These are phyloP conservation scores for Balakata baccata DNA, from an alignment of 345 rosid genomes.

Conservation along the genomic window DNA sequence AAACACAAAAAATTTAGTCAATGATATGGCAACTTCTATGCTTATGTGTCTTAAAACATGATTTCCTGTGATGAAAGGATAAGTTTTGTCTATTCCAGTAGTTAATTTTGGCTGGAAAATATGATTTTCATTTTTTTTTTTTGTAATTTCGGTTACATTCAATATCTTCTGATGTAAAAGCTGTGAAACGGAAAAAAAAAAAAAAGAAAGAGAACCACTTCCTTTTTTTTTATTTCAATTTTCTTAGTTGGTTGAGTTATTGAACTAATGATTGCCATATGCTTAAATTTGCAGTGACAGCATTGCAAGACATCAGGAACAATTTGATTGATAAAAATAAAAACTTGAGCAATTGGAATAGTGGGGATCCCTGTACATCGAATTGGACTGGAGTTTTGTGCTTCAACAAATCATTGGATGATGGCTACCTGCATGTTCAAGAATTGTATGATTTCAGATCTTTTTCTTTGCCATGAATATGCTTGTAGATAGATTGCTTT, in stretches of 20 bases:
- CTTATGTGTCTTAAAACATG: background rate
- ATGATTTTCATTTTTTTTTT: background rate
- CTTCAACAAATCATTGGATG: constrained; percentile 45
- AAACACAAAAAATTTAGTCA: background rate
- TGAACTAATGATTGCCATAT: constrained; percentile 1
- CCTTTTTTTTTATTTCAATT: background rate
- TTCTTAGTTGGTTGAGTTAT: background rate
- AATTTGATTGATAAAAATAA: constrained; percentile 55
- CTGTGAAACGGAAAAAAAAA: background rate
- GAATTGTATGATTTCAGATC: constrained; percentile 53
- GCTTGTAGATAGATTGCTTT: background rate
- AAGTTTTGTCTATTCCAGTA: background rate
- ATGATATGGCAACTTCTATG: background rate
- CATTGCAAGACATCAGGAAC: constrained; percentile 51
- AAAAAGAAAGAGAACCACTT: background rate
- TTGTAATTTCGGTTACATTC: background rate
- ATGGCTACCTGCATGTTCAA: constrained; percentile 72
- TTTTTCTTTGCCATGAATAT: background rate
- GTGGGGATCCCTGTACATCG: constrained; percentile 78
- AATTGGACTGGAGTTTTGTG: constrained; percentile 95
- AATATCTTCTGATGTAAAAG: background rate
- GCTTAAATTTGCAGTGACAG: constrained; percentile 48
- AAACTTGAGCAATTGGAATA: constrained; percentile 67
- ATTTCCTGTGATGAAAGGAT: background rate
- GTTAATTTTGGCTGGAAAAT: constrained; percentile 1